phyloP scores from a whole-genome alignment of 1,284 basidiomycete genomes.

The Heimioporus retisporus region DNA sequence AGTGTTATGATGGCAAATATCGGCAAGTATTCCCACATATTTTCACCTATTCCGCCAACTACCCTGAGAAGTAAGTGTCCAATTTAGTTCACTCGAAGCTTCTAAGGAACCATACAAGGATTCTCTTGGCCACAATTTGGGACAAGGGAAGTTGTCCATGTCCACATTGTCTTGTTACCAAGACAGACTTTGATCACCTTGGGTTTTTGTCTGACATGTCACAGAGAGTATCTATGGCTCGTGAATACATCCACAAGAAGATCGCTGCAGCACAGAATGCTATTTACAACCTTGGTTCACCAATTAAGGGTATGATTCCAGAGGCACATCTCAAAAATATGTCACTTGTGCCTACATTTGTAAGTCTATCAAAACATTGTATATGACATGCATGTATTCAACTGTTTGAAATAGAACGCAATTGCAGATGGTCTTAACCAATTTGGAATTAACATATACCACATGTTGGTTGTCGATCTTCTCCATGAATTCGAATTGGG shows the following conservation, averaged over 20 bases:
- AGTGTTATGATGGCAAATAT: constrained; percentile 38
- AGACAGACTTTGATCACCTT: constrained; percentile 21
- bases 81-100: neutral
- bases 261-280: constrained; percentile 28
- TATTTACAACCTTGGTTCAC: constrained; percentile 38
- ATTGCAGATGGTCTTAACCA: constrained; percentile 37
- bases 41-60: constrained; percentile 48
- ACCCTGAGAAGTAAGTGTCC: constrained; percentile 44
- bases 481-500: constrained; percentile 24
- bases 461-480: constrained; percentile 35
- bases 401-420: constrained; percentile 39
- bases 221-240: constrained; percentile 11
- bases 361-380: constrained; percentile 12
- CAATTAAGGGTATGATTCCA: constrained; percentile 26
- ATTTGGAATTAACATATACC: constrained; percentile 40
- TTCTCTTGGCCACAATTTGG: constrained; percentile 33
- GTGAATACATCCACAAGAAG: constrained; percentile 2
- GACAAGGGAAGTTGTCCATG: constrained; percentile 37
- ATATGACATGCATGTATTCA: neutral
- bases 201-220: constrained; percentile 26
- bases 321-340: constrained; percentile 33
- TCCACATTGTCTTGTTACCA: constrained; percentile 36
- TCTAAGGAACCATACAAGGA: constrained; percentile 19
- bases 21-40: constrained; percentile 41
- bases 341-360: constrained; percentile 41